Evolutionary conservation across 495 filamentous ascomycete species (phyloP).

Genomic region (Hyaloscypha hepaticicola): DNA sequence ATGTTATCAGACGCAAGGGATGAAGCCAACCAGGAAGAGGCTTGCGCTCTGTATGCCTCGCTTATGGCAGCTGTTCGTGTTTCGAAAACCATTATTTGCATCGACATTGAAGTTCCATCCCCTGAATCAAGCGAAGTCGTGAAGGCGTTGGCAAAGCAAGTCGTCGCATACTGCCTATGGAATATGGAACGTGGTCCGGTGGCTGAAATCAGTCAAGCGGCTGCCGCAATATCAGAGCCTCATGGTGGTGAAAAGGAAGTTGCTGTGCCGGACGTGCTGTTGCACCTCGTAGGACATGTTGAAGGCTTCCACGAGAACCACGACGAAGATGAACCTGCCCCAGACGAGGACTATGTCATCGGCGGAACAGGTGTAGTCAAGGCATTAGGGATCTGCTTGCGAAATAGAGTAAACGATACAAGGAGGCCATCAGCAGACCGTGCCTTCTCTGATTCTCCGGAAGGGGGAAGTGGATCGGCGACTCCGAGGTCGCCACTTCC

Average conservation of each 20-base stretch:
- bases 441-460: constrained; percentile 21
- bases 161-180: constrained; percentile 87
- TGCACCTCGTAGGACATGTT: constrained; percentile 59
- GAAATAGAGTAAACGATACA: constrained; percentile 64
- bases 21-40: constrained; percentile 81
- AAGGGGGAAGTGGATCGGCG: constrained; percentile 24
- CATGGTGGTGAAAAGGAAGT: constrained; percentile 41
- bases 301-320: constrained; percentile 52
- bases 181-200: constrained; percentile 74
- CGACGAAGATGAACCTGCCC: constrained; percentile 68
- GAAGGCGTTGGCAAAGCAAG: constrained; percentile 87
- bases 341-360: constrained; percentile 93
- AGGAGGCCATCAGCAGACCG: constrained; percentile 45
- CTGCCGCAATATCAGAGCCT: constrained; percentile 33
- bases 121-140: constrained; percentile 80
- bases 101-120: constrained; percentile 88
- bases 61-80: constrained; percentile 86
- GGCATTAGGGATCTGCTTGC: constrained; percentile 84
- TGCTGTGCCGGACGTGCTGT: constrained; percentile 52
- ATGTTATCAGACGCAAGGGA: constrained; percentile 64
- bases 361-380: constrained; percentile 95
- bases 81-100: constrained; percentile 76
- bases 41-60: constrained; percentile 89
- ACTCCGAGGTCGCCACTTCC: constrained; percentile 27
- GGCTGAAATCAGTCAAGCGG: constrained; percentile 38